Percentiles rank a stretch among this genome's conserved stretches.
These are phyloP conservation scores for Colletotrichum tanaceti DNA, from an alignment of 2,329 filamentous ascomycete genomes.

Conservation along the genomic window DNA sequence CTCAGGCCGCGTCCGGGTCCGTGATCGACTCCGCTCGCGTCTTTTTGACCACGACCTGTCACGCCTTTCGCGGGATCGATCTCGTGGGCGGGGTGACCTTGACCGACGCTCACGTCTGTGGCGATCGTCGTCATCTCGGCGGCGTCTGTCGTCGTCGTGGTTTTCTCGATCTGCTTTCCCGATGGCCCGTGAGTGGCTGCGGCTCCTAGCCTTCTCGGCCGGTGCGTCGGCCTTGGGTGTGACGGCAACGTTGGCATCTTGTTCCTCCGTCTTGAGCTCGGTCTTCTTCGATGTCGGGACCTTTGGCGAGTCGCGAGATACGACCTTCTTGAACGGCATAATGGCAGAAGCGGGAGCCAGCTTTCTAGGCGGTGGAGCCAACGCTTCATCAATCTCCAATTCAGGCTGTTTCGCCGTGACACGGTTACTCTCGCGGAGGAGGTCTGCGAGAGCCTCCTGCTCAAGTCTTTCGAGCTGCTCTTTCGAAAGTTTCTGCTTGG, in stretches of 20 bases:
- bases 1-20: slow-evolving; percentile 39
- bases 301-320: slow-evolving; percentile 56
- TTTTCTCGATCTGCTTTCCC: slow-evolving; percentile 44
- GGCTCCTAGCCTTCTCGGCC: slow-evolving; percentile 40
- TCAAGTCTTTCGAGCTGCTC: slow-evolving; percentile 69
- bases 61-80: slow-evolving; percentile 47
- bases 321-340: slow-evolving; percentile 61
- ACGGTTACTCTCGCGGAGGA: slow-evolving; percentile 69
- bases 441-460: slow-evolving; percentile 67
- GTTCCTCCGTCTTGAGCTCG: slow-evolving; percentile 49
- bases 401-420: slow-evolving; percentile 62
- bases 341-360: slow-evolving; percentile 68
- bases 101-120: slow-evolving; percentile 53
- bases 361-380: slow-evolving; percentile 67
- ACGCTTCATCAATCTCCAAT: slow-evolving; percentile 64
- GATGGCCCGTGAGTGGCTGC: slow-evolving; percentile 45
- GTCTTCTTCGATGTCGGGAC: slow-evolving; percentile 55
- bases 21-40: slow-evolving; percentile 53
- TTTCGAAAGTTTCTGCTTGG: slow-evolving; percentile 66
- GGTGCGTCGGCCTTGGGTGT: slow-evolving; percentile 28
- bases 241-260: slow-evolving; percentile 43
- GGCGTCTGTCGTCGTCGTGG: slow-evolving; percentile 46
- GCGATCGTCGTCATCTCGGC: slow-evolving; percentile 50
- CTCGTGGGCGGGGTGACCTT: slow-evolving; percentile 51
- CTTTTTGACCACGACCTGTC: slow-evolving; percentile 49